phyloP scores from a whole-genome alignment of 441 rosid species.

The Biscutella laevigata region DNA sequence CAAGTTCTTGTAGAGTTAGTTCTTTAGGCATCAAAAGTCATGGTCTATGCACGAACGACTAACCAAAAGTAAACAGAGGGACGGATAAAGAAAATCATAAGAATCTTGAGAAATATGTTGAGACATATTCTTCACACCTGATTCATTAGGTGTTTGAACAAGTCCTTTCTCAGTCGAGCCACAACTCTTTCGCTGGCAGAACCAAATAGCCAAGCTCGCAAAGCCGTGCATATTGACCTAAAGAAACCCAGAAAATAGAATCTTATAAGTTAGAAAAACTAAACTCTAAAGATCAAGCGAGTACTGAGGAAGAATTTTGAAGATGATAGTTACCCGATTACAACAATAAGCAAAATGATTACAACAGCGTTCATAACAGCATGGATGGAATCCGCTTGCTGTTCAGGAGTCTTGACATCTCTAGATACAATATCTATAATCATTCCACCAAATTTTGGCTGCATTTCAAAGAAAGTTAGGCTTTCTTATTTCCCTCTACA shows the following conservation, averaged over 20 bases:
- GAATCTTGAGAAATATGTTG: not conserved
- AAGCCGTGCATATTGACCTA: conserved; percentile 74
- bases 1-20: not conserved
- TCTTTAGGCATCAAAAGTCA: not conserved
- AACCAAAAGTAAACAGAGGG: not conserved
- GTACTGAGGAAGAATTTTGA: not conserved
- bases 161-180: conserved; percentile 72
- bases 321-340: conserved; percentile 60
- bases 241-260: not conserved
- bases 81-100: not conserved
- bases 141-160: conserved; percentile 68
- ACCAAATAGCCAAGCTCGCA: conserved; percentile 83
- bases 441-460: conserved; percentile 91
- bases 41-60: not conserved
- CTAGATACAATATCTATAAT: conserved; percentile 85
- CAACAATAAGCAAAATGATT: conserved; percentile 57
- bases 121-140: conserved; percentile 38
- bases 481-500: not conserved
- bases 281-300: not conserved
- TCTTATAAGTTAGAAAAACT: not conserved
- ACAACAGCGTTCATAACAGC: conserved; percentile 66
- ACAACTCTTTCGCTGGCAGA: conserved; percentile 91
- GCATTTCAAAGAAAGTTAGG: conserved; percentile 17
- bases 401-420: conserved; percentile 50
- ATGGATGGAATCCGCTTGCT: conserved; percentile 50